Evolutionary conservation across 179 eudicot species (phyloP), one percentile per base, ranked within the genome.

Genomic region (Dionaea muscipula): DNA sequence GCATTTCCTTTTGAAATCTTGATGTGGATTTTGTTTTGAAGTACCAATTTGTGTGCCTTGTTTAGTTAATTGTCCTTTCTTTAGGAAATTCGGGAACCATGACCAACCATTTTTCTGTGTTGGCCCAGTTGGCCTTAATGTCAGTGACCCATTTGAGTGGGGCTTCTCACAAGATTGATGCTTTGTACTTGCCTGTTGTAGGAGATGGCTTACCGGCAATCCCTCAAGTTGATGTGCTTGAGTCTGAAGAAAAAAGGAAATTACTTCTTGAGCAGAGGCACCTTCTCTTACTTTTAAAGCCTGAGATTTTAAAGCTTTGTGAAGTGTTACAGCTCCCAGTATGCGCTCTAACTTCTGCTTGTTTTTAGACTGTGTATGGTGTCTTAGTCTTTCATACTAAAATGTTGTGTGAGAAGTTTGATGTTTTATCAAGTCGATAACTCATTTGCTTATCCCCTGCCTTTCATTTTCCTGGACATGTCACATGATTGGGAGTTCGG

Each of bases 271-370:
- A 55, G 48, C 97, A 74, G 57, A 72, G 71, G 51, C 58, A 50
- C 55, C 77, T 79, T 68, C 72, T 66, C 65, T 71, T 54, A 35
- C 44, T 59, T 56, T 64, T 86, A 70, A 79, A 69, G 52, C 76
- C 77, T 19, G 59, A 70, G 46, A 68, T 80, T 24, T 53, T 40
- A 19, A 52, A 64, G 47, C 80, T 91, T 35, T 81, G 78, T 67
- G 77, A 80, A 70, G 33, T 66, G 67, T 71, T 91, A 43, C 62
- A 65, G 50, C 73, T 87, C 43, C 56, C 81, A 68, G 96, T 91
- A 77, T 53, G 68, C 51, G 26, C 45, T 66, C 63, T 50, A 3
- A 26, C 55, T 40, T 57, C 40, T 31, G 35, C 10, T 31, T 6
- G 10, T 31, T n/a, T n/a, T n/a, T n/a, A n/a, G n/a, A n/a, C n/a